Evolutionary conservation across 495 filamentous ascomycete genomes (phyloP), one percentile per base, ranked within the genome.

Genomic region (Trichocladium uniseriatum): DNA sequence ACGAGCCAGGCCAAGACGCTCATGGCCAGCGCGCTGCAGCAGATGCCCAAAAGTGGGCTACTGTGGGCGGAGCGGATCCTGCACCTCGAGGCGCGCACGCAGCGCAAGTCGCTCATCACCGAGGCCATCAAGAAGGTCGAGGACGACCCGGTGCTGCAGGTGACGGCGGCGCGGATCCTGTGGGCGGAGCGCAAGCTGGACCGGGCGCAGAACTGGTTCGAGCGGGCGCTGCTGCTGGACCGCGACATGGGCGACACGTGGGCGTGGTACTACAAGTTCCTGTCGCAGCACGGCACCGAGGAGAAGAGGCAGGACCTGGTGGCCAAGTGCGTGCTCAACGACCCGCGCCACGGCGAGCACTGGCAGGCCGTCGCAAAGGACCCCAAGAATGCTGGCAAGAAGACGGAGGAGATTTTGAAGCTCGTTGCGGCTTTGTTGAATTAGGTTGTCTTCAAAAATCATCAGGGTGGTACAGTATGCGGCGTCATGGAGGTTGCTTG

Each of bases 221-320:
- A 94, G 71, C 92, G 95, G 69, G 92, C 92, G 5, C 81, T 95
- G 45, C 67, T 94, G 45, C 72, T 89, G 11, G 87, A 97, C 58
- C 76, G 80, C 21, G 90, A 96, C 63, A 65, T 81, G 27, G 92
- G 94, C 28, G 92, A 98, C 70, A 88, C 83, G 6, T 98, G 92
- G 92, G 92, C 88, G 34, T 98, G 91, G 91, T 98, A 95, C 58
- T 92, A 85, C 66, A 94, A 91, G 67, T 98, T 96, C 60, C 61
- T 96, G 56, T 49, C 77, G 52, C 83, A 92, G 75, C 88, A 98
- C 71, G 94, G 94, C 5, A 94, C 86, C 21, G 84, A 84, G 63
- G 92, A 97, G 68, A 95, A 95, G 82, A 70, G 84, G 58, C 73
- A 69, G 16, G 89, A 94, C 55, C 81, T 94, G 39, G 58, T 94